Conservation (phyloP, 148 eudicot genomes). For the Fallopia convolvulus region DNA sequence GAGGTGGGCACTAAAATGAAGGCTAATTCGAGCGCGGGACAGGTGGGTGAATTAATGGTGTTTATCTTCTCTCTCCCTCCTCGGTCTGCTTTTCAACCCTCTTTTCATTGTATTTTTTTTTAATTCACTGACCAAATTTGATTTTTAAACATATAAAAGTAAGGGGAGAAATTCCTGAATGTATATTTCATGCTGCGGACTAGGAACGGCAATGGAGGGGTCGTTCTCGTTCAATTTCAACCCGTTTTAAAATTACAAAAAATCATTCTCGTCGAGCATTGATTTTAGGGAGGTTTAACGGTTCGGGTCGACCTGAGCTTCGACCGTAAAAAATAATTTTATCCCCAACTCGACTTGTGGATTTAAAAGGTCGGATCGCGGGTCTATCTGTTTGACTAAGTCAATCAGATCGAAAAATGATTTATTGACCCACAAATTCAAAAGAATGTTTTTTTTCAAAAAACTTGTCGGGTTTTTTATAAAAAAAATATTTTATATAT, state of each 20-base stretch:
- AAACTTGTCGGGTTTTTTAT: no score
- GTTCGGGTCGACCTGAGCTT: no score
- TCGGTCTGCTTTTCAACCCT: not conserved
- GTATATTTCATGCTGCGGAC: not conserved
- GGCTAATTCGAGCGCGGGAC: slow-evolving; percentile 64
- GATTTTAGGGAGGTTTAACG: not conserved
- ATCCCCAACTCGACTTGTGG: no score
- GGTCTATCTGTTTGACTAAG: no score
- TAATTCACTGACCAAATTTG: not conserved
- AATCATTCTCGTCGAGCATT: no score
- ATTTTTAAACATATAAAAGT: not conserved
- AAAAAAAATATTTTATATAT: no score
- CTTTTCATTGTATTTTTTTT: not conserved
- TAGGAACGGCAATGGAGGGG: not conserved
- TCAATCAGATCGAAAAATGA: no score
- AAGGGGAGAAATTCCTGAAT: not conserved
- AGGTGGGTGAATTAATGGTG: slow-evolving; percentile 52
- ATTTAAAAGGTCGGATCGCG: no score
- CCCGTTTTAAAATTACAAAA: no score
- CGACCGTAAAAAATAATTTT: no score
- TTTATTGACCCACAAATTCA: no score
- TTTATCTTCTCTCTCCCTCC: slow-evolving; percentile 22
- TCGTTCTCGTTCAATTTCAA: not conserved
- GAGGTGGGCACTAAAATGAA: slow-evolving; percentile 34
- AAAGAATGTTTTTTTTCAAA: no score